Evolutionary conservation across 2,329 filamentous ascomycete genomes (phyloP).

Genomic region (Calonectria hongkongensis): DNA sequence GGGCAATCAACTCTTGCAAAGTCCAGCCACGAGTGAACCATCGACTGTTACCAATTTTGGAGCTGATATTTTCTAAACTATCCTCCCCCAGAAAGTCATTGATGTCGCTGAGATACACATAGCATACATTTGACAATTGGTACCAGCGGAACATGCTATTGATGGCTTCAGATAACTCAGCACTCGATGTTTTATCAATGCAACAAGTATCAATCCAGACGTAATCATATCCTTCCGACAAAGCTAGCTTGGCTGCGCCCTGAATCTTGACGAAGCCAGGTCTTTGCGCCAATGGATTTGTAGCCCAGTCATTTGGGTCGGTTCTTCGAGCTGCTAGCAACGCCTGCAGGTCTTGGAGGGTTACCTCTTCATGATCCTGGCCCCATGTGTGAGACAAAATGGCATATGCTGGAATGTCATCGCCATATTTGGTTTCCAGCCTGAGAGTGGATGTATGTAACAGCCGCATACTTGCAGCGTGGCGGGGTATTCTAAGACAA

Average conservation of each 20-base stretch:
- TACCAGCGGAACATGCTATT: slow-evolving; percentile 47
- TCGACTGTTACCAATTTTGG: neutral
- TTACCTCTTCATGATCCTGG: slow-evolving; percentile 28
- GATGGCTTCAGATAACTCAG: slow-evolving; percentile 45
- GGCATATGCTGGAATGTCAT: slow-evolving; percentile 23
- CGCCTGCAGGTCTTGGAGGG: slow-evolving; percentile 17
- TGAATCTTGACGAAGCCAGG: slow-evolving; percentile 20
- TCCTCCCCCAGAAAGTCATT: neutral
- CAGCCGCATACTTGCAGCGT: neutral
- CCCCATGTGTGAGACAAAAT: slow-evolving; percentile 38
- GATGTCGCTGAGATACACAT: slow-evolving; percentile 40
- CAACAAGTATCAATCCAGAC: slow-evolving; percentile 45
- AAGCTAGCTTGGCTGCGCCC: neutral
- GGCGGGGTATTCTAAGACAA: neutral
- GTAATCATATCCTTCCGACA: slow-evolving; percentile 19
- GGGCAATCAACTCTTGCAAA: slow-evolving; percentile 36
- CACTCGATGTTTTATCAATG: slow-evolving; percentile 43
- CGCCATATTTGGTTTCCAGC: slow-evolving; percentile 1
- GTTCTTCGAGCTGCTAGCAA: neutral
- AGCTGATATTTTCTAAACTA: neutral
- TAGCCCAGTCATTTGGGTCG: neutral
- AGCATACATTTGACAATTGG: slow-evolving; percentile 34
- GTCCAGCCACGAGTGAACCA: slow-evolving; percentile 45
- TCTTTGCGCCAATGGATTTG: neutral
- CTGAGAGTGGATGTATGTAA: neutral